A percentile compares a stretch with the other conserved stretches of the same genome.
These are phyloP conservation scores for Rickenella mellea DNA, from an alignment of 768 basidiomycete genomes.

Conservation along the genomic window DNA sequence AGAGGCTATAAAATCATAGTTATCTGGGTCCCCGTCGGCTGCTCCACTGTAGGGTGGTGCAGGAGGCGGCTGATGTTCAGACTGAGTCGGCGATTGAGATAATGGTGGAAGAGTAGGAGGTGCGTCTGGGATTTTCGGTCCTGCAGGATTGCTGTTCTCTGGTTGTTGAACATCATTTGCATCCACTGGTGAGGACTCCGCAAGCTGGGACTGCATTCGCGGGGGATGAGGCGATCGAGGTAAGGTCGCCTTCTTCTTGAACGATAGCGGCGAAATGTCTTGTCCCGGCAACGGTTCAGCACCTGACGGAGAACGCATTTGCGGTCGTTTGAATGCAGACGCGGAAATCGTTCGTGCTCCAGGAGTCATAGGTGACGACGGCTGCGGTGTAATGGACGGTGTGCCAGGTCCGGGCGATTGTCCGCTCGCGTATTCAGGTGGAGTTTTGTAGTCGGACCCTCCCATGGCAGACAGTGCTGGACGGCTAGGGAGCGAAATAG, in stretches of 20 bases:
- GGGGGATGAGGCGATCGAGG: conserved; percentile 33
- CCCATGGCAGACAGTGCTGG: conserved; percentile 8
- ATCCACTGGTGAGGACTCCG: neutral
- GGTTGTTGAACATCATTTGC: conserved; percentile 1
- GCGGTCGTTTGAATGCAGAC: conserved; percentile 60
- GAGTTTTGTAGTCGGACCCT: conserved; percentile 30
- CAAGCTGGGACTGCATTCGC: neutral
- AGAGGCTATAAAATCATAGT: conserved; percentile 7
- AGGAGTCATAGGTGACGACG: conserved; percentile 15
- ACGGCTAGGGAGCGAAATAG: conserved; percentile 11
- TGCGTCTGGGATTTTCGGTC: conserved; percentile 9
- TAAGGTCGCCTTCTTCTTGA: conserved; percentile 36
- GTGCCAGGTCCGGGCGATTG: conserved; percentile 20
- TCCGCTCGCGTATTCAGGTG: conserved; percentile 33
- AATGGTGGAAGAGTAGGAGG: conserved; percentile 3
- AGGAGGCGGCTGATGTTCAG: conserved; percentile 7
- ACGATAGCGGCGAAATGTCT: conserved; percentile 37
- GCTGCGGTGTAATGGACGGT: conserved; percentile 17
- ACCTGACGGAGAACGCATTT: conserved; percentile 21
- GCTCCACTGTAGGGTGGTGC: conserved; percentile 9
- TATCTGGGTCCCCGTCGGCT: conserved; percentile 2
- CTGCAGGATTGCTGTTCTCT: conserved; percentile 2
- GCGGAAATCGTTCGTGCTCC: conserved; percentile 60
- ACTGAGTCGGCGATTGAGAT: conserved; percentile 5
- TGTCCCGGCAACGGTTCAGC: conserved; percentile 3